phyloP scores from a whole-genome alignment of 352 stramenopile species.

The Pythium guiyangense region DNA sequence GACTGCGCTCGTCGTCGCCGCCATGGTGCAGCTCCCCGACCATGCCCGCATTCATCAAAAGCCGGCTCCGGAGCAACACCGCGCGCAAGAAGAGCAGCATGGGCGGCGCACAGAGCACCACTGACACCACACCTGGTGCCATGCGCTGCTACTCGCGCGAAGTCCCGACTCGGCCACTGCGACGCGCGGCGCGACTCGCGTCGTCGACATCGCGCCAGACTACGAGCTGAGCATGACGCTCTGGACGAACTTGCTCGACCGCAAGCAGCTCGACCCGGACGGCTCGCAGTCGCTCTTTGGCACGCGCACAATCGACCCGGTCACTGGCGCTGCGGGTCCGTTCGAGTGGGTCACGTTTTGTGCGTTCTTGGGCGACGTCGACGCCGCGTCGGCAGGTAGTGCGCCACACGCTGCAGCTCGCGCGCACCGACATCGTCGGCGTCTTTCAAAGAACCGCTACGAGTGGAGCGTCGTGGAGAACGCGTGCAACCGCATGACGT shows the following conservation, averaged over 20 bases:
- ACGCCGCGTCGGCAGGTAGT: conserved; percentile 28
- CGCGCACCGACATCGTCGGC: conserved; percentile 40
- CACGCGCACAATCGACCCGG: conserved; percentile 28
- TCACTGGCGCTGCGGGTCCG: conserved; percentile 26
- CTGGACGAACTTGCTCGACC: conserved; percentile 50
- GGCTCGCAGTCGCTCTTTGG: conserved; percentile 46
- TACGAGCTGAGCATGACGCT: conserved; percentile 47
- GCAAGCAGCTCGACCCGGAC: conserved; percentile 31
- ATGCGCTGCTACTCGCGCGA: conserved; percentile 9
- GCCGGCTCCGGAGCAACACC: background rate
- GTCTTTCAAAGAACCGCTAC: conserved; percentile 49
- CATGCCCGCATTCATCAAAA: conserved; percentile 1
- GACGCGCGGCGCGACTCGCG: conserved; percentile 18
- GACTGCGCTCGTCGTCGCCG: too few relatives aligned
- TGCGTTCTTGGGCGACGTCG: conserved; percentile 38
- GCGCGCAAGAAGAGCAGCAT: background rate
- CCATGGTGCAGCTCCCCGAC: background rate
- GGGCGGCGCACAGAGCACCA: background rate
- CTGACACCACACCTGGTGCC: background rate
- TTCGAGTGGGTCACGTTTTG: conserved; percentile 54
- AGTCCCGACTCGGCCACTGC: conserved; percentile 8
- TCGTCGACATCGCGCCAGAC: conserved; percentile 15
- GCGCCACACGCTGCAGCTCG: conserved; percentile 23
- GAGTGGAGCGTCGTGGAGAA: too few relatives aligned
- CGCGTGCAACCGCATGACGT: too few relatives aligned